Base-by-base conservation (phyloP, 208 protist genomes). In the Angomonas deanei region DNA sequence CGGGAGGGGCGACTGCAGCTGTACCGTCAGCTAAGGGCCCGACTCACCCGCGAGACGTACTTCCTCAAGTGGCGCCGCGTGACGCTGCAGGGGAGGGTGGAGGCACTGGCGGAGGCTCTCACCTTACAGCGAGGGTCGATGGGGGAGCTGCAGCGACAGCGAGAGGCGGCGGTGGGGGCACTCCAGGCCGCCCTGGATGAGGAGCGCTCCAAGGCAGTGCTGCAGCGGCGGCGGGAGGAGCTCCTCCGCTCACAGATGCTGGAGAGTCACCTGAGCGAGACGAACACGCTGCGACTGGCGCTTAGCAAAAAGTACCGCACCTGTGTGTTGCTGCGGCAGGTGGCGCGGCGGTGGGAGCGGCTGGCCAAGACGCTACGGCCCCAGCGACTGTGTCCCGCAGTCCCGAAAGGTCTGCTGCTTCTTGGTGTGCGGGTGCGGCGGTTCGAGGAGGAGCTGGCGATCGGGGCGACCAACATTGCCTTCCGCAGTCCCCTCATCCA, bases 51-150 rank as follows among this genome's bases (percentile, higher is more conserved):
- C 46, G 86, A 90, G 46, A 69, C 63, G 19, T 72, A 65, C 49
- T 93, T 93, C 60, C 46, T 93, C 56, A 76, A 78, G 11, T 93
- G 86, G 86, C 74, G 86, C 2, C 80, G 86, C 55, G 48, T 86
- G 48, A 73, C 76, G 6, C 50, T 85, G 55, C 67, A 78, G 52
- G 48, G 61, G 19, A 64, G 72, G 38, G 57, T 82, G 0, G 60
- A 74, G 49, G 74, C 76, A 36, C 72, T 82, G 42, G n/a, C n/a
- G 47, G n/a, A 26, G n/a, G n/a, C 5, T 17, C 11, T 53, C 11
- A n/a, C 47, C n/a, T 5, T 15, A 15, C 36, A 42, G 36, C 36
- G 36, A n/a, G 36, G 36, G 11, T n/a, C 13, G n/a, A n/a, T 53
- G 47, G 23, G 8, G n/a, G 10, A 53, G 47, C 47, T 17, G 23